phyloP scores from a whole-genome alignment of 2,329 filamentous ascomycete genomes.

The Plenodomus tracheiphilus region DNA sequence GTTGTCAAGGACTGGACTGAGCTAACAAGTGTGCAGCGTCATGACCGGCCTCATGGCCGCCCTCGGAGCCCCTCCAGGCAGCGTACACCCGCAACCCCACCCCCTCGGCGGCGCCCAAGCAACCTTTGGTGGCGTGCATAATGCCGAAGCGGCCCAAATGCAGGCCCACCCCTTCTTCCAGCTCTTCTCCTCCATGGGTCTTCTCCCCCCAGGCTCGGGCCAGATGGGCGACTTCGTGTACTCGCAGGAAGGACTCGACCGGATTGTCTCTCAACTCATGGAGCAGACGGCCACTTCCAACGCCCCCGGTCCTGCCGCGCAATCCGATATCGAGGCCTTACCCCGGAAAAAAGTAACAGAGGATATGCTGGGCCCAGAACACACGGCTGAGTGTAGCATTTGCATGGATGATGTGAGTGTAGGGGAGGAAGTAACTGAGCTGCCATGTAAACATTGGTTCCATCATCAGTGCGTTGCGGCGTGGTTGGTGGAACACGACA shows the following conservation, averaged over 20 bases:
- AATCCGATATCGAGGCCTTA: constrained; percentile 72
- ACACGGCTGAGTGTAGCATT: constrained; percentile 81
- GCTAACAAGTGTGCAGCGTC: constrained; percentile 31
- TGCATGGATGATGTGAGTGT: constrained; percentile 84
- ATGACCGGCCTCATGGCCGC: constrained; percentile 39
- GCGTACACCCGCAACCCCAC: constrained; percentile 13
- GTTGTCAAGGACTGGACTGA: too few species aligned
- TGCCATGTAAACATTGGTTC: constrained; percentile 95
- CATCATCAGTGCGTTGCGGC: constrained; percentile 78
- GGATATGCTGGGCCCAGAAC: constrained; percentile 70
- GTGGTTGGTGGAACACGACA: constrained; percentile 90
- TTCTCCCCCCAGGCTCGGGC: constrained; percentile 34
- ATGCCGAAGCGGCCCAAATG: constrained; percentile 7
- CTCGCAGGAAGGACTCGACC: constrained; percentile 86
- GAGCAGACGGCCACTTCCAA: constrained; percentile 76
- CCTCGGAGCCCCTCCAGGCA: constrained; percentile 33
- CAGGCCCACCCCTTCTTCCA: constrained; percentile 47
- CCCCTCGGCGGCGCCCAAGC: constrained; percentile 8
- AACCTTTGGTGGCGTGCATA: constrained; percentile 10
- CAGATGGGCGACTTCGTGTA: constrained; percentile 80
- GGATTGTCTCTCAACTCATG: constrained; percentile 85
- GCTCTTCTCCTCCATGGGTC: constrained; percentile 45
- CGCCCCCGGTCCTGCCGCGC: constrained; percentile 79
- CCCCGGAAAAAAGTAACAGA: constrained; percentile 71
- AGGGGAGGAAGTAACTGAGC: constrained; percentile 71